These are phyloP conservation scores for Paramecium caudatum DNA, from an alignment of 73 alveolate genomes.

Conservation along the genomic window DNA sequence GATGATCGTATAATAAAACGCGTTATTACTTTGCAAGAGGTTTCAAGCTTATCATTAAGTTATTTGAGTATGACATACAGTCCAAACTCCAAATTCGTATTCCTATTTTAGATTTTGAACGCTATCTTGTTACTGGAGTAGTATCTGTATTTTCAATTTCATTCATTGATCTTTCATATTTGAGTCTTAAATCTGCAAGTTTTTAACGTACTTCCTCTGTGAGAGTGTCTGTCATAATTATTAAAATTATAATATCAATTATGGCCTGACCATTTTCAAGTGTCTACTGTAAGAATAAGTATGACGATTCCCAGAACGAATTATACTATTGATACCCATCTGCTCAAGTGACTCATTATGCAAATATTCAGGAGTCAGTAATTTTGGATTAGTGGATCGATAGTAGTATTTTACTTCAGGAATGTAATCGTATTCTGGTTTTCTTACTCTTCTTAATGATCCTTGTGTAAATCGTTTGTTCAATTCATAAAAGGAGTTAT, in stretches of 20 bases:
- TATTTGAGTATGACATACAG: background rate
- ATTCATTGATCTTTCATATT: background rate
- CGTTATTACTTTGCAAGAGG: background rate
- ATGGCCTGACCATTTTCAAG: constrained; percentile 6
- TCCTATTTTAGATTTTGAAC: background rate
- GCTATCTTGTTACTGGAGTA: background rate
- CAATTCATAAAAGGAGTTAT: constrained; percentile 27
- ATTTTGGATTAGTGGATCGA: constrained; percentile 34
- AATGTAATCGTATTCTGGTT: constrained; percentile 28
- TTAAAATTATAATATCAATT: constrained; percentile 48
- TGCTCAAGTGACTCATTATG: constrained; percentile 41
- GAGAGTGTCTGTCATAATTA: constrained; percentile 29
- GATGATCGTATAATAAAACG: background rate
- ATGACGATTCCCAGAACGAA: constrained; percentile 2
- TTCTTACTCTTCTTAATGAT: background rate
- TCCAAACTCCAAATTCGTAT: constrained; percentile 11
- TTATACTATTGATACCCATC: constrained; percentile 8
- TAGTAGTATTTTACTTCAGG: constrained; percentile 46
- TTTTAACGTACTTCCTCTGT: background rate
- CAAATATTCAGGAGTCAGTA: constrained; percentile 40
- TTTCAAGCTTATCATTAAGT: background rate
- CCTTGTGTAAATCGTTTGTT: constrained; percentile 57
- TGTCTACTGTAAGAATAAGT: constrained; percentile 37
- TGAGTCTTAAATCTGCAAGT: background rate
- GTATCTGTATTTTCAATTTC: background rate